phyloP scores from a whole-genome alignment of 208 protist species.

The Acanthamoeba divionensis region DNA sequence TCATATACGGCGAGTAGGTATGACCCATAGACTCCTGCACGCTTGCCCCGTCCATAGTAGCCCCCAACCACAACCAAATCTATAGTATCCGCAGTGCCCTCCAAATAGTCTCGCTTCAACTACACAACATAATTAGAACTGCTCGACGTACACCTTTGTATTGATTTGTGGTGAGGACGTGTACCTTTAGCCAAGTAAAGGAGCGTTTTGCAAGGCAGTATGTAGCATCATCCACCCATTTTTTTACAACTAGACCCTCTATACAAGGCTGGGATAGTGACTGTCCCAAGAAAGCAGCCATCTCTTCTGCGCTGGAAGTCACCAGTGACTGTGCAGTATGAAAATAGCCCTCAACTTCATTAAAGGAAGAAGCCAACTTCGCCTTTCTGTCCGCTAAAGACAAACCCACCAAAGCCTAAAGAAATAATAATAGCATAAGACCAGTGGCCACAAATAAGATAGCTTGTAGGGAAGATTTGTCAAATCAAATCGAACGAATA shows the following conservation, averaged over 20 bases:
- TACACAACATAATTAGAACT: conserved; percentile 36
- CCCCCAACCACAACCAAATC: conserved; percentile 98
- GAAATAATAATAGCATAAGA: not conserved
- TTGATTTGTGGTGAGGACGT: not conserved
- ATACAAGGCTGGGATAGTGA: conserved; percentile 76
- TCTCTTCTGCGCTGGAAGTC: conserved; percentile 89
- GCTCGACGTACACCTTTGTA: not conserved
- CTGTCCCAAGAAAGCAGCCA: conserved; percentile 92
- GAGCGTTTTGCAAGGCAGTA: conserved; percentile 96
- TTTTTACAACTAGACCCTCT: conserved; percentile 99
- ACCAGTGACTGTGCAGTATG: conserved; percentile 85
- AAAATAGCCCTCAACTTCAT: conserved; percentile 77
- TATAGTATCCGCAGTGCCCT: conserved; percentile 95
- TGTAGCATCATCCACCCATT: conserved; percentile 86
- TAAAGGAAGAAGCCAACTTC: conserved; percentile 84
- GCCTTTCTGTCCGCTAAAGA: conserved; percentile 85
- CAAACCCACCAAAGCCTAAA: conserved; percentile 82
- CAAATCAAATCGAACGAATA: not conserved
- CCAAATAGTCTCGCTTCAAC: conserved; percentile 98
- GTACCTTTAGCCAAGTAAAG: conserved; percentile 95
- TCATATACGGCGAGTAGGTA: conserved; percentile 98
- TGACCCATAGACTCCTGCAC: conserved; percentile 91
- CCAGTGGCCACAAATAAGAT: too few species aligned
- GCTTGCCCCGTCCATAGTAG: conserved; percentile 96
- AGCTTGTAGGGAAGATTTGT: too few species aligned